Base-by-base conservation (phyloP, 2,329 filamentous ascomycete species). In the Neofusicoccum umdonicola region DNA sequence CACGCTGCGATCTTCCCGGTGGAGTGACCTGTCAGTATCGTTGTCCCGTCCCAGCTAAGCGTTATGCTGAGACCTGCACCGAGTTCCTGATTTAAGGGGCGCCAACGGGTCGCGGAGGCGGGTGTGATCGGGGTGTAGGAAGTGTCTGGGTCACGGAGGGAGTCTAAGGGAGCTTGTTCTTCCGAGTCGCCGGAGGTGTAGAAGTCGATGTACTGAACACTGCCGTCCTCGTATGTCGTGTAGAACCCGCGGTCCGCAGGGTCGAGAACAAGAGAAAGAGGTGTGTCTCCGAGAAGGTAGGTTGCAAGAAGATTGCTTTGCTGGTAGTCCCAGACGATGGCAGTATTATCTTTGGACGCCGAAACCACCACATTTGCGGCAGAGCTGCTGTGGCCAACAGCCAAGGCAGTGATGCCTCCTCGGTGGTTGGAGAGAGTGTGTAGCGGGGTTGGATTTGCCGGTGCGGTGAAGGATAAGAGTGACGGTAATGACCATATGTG, bases 311-410 rank as follows among this genome's bases (percentile, higher is more conserved):
- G 82, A 66, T 87, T 85, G 44, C 92, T 92, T 0, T 87, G 91
- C 67, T 88, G 87, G 74, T 96, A 96, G 78, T 98, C 93, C 95
- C 95, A 99, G 66, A 96, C 83, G 71, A 97, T 89, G 70, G 92
- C 92, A 7, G 92, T 95, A 78, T 91, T 93, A 79, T 98, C 95
- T 70, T 87, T 88, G 68, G 92, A 92, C 6, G 89, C 87, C 3
- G 94, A 96, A 19, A 97, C 85, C 66, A 90, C 93, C 66, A 98
- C 88, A 75, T 91, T 94, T 65, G 90, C 90, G 71, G 88, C 86
- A 74, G 87, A 89, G 66, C 84, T 81, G 73, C 90, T 89, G 72
- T 91, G 87, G 17, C 90, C 89, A 63, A 85, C 76, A 9, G 77
- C 78, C n/a, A 88, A 74, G 3, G 82, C 79, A 5, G 87, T 94